Conservation (phyloP, 352 stramenopile genomes). For the Pythium periplocum region DNA sequence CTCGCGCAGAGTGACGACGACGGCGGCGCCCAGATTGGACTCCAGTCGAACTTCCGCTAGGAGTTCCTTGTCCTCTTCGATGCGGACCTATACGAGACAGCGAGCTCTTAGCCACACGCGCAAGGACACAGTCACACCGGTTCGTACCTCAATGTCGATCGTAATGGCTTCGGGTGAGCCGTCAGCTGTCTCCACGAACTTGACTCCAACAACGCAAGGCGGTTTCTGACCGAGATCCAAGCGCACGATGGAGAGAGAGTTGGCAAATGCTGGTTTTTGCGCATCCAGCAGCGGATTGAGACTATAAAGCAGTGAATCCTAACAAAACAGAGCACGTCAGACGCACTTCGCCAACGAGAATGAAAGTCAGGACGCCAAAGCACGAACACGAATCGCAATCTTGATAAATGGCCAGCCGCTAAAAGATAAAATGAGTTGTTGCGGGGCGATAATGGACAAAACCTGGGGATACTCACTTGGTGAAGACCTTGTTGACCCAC, state of each 20-base stretch:
- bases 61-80: slow-evolving; percentile 57
- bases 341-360: too few relatives aligned
- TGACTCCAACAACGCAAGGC: slow-evolving; percentile 65
- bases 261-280: slow-evolving; percentile 62
- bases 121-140: too few relatives aligned
- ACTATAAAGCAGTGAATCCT: slow-evolving; percentile 61
- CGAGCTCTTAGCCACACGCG: not conserved
- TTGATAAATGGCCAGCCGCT: slow-evolving; percentile 76
- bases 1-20: slow-evolving; percentile 52
- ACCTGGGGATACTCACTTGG: slow-evolving; percentile 23
- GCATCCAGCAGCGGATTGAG: slow-evolving; percentile 62
- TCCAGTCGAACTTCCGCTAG: slow-evolving; percentile 63
- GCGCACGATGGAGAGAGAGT: slow-evolving; percentile 44
- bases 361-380: not conserved
- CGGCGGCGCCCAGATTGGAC: slow-evolving; percentile 51
- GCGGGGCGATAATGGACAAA: not conserved
- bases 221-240: slow-evolving; percentile 52
- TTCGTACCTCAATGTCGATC: slow-evolving; percentile 50
- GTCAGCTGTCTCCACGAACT: slow-evolving; percentile 50
- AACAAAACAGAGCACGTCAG: not conserved
- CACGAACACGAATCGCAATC: slow-evolving; percentile 56
- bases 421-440: not conserved
- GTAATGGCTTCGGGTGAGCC: slow-evolving; percentile 57
- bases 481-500: slow-evolving; percentile 76
- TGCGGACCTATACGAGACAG: slow-evolving; percentile 11